Conservation (phyloP, 2,329 filamentous ascomycete species). For the Fusarium cyanostomum region DNA sequence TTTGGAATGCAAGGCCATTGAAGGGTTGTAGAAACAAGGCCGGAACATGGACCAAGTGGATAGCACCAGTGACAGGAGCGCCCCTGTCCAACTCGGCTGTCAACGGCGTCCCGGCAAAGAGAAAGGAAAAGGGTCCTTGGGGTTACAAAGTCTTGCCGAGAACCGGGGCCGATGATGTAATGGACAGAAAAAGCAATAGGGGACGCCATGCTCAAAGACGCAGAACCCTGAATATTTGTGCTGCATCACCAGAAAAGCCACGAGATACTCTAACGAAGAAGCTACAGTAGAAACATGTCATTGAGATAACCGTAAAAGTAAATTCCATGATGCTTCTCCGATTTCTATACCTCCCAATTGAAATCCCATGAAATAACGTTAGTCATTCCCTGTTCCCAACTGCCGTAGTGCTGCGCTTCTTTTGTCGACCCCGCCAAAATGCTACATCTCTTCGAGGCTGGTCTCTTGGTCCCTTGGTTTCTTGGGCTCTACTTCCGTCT, state of each 20-base stretch:
- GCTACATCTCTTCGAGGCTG: slow-evolving; percentile 6
- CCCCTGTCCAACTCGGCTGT: slow-evolving; percentile 7
- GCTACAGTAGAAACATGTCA: neutral
- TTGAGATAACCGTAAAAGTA: neutral
- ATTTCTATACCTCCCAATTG: no score
- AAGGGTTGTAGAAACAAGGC: neutral
- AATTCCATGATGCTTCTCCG: neutral
- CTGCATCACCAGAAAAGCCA: neutral
- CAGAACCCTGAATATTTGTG: slow-evolving; percentile 18
- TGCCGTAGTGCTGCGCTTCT: slow-evolving; percentile 23
- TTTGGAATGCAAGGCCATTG: slow-evolving; percentile 9
- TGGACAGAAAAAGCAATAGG: slow-evolving; percentile 25
- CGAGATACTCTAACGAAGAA: neutral
- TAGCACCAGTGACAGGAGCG: slow-evolving; percentile 2
- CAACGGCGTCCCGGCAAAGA: slow-evolving; percentile 25
- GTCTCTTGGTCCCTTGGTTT: slow-evolving; percentile 25
- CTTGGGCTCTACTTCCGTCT: slow-evolving; percentile 16
- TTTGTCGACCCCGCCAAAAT: slow-evolving; percentile 39
- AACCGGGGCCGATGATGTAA: slow-evolving; percentile 28
- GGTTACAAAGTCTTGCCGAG: neutral
- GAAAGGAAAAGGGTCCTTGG: slow-evolving; percentile 18
- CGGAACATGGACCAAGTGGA: neutral
- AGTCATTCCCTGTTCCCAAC: slow-evolving; percentile 11
- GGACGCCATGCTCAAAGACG: neutral
- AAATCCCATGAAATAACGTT: neutral